Base-by-base conservation (phyloP, 352 stramenopile species). In the Phytophthora melonis region DNA sequence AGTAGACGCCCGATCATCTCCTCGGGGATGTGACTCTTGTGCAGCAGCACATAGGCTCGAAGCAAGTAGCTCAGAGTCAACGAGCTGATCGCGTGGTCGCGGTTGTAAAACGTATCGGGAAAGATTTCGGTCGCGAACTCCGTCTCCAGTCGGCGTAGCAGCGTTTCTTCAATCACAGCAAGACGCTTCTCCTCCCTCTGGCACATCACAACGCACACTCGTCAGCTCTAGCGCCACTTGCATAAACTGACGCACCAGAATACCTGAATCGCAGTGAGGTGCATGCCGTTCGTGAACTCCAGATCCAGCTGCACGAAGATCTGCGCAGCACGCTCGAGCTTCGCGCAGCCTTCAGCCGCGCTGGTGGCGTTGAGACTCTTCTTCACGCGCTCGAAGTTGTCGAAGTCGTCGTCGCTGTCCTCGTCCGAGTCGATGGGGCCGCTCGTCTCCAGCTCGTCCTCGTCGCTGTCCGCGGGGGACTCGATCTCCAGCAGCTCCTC, bases 41-140 rank as follows among this genome's bases (percentile, higher is more conserved):
- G 75, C 0, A 97, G 73, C 39, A 93, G 58, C 19, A 93, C 86
- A 36, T 96, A 97, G 14, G 88, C 80, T 39, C 87, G 83, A 34
- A 97, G 58, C 43, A 96, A 69, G 45, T 89, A 94, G 63, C 83
- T 90, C 18, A 97, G 72, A 2, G 82, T 87, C 7, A 75, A 34
- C 0, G 83, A 75, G 23, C 81, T 95, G 58, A 97, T 90, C 0
- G 78, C 11, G 50, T 95, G 90, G 39, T 96, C 89, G 3, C 89
- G 88, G 54, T 87, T 87, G 75, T 97, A 97, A 49, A 96, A 96
- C 11, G 88, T 94, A 65, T 97, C 90, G 0, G 90, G 90, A 14
- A 95, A 90, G 39, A 97, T 92, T 64, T 97, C 89, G 10, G 90
- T 94, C 32, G 88, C 82, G 43, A 97, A 91, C 63, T 97, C 90